Base-by-base conservation (phyloP, 306 rosid species). In the Vicia villosa region DNA sequence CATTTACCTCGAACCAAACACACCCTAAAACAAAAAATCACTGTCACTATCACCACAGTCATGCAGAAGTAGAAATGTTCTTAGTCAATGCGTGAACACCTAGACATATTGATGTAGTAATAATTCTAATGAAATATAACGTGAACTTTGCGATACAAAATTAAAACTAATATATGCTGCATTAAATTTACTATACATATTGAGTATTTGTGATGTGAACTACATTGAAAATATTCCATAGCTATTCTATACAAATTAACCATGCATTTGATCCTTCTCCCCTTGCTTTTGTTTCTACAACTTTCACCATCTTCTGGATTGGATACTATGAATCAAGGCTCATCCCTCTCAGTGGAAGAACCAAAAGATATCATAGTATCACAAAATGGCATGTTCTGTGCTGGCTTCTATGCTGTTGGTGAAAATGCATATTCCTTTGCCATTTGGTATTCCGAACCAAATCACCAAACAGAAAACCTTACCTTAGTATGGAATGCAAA, bases 401-500 rank as follows among this genome's bases (percentile, higher is more conserved):
- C 89, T 1, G 89, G 87, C 12, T 88, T 84, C 71, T 69, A 56
- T 1, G 40, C 74, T 5, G 78, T 84, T 0, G 95, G 87, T 3
- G 36, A 50, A 28, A 88, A 88, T n/a, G 83, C 95, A 0, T 86
- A 73, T 45, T 75, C 80, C 75, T 86, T 86, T n/a, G 91, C 86
- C 43, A 13, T 88, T 43, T 83, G 91, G 87, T 88, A 73, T 61
- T 63, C 54, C 10, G 71, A 82, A 42, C 19, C 80, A 47, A 8
- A 17, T 6, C 2, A 1, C 7, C 65, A 73, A 24, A 58, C 63
- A 21, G 36, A 8, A 21, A 52, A 57, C 58, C 70, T 26, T 1
- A 77, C 87, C 16, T n/a, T 78, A 0, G 83, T 86, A 9, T 88
- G 89, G 89, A 82, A 45, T 79, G 91, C 89, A 0, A 83, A 83